Evolutionary conservation across 2,329 filamentous ascomycete genomes (phyloP), one percentile per base, ranked within the genome.

Genomic region (Hypomyces perniciosus): DNA sequence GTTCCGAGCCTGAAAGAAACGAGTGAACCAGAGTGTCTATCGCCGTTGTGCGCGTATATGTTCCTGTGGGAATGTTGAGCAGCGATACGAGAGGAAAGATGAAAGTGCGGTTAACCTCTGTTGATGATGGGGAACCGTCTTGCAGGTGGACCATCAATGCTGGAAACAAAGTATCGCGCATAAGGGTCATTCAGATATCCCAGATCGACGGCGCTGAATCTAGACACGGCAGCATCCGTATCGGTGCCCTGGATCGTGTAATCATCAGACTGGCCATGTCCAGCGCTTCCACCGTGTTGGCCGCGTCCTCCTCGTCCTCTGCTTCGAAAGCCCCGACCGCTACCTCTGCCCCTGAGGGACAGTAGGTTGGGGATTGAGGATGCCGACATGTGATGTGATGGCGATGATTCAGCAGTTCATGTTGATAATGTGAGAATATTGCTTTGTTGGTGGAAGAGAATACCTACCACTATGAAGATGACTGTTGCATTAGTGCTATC

Each of bases 101-200:
- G n/a, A 46, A 58, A 8, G 20, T 1, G 4, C 12, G 4, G 40
- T 73, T 57, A 68, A 90, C 92, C 92, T 81, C 92, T 77, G 65
- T 99, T 97, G 63, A 99, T 96, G 55, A 99, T 88, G 46, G 93
- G 93, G 56, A 95, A 77, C 52, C 92, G 78, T 57, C 87, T 79
- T 9, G 81, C 72, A 2, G 74, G 62, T 12, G 75, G 71, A 53
- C 73, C 76, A 42, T 68, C 69, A 10, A 61, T 48, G 54, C 59
- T 63, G 50, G 78, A 72, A 2, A 86, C 83, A 65, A 96, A 90
- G 49, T 77, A 76, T 48, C 72, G 72, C 2, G 90, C 90, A 70
- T 86, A 97, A 0, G 80, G 80, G 64, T 99, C 93, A 2, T 87
- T 72, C 1, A 99, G 74, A 65, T 97, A 97, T 31, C 90, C 90